Conservation (phyloP, 768 basidiomycete genomes). For the Calvatia gigantea region DNA sequence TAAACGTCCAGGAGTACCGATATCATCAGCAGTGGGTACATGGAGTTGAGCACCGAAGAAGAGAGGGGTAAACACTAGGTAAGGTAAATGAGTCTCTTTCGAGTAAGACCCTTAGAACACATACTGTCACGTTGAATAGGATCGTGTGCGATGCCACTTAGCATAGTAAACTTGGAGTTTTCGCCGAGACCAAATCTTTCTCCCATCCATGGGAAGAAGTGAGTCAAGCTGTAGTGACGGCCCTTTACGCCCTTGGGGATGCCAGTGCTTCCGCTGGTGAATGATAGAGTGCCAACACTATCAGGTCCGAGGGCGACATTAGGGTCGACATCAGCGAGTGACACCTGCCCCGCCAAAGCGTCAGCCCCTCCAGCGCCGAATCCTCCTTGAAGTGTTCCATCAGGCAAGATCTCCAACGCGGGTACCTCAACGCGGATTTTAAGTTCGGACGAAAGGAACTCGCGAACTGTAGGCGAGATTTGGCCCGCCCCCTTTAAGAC, state of each 20-base stretch:
- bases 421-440: slow-evolving; percentile 90
- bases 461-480: slow-evolving; percentile 76
- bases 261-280: slow-evolving; percentile 96
- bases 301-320: slow-evolving; percentile 90
- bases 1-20: slow-evolving; percentile 92
- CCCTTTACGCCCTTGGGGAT: slow-evolving; percentile 98
- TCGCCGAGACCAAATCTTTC: slow-evolving; percentile 73
- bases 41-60: slow-evolving; percentile 96
- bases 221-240: slow-evolving; percentile 92
- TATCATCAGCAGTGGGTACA: slow-evolving; percentile 95
- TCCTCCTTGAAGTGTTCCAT: slow-evolving; percentile 69
- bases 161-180: slow-evolving; percentile 91
- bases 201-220: slow-evolving; percentile 99
- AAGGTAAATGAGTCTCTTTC: slow-evolving; percentile 8
- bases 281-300: slow-evolving; percentile 89
- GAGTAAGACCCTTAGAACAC: slow-evolving; percentile 27
- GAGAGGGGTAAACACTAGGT: slow-evolving; percentile 93
- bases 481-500: slow-evolving; percentile 88
- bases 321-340: slow-evolving; percentile 69
- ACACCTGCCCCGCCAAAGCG: slow-evolving; percentile 51
- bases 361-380: slow-evolving; percentile 40
- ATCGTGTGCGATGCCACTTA: slow-evolving; percentile 98
- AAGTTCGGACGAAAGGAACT: slow-evolving; percentile 75
- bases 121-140: slow-evolving; percentile 98
- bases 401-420: slow-evolving; percentile 69